Conservation (phyloP, 192 early-diverging fungal genomes). For the Lobosporangium transversale region DNA sequence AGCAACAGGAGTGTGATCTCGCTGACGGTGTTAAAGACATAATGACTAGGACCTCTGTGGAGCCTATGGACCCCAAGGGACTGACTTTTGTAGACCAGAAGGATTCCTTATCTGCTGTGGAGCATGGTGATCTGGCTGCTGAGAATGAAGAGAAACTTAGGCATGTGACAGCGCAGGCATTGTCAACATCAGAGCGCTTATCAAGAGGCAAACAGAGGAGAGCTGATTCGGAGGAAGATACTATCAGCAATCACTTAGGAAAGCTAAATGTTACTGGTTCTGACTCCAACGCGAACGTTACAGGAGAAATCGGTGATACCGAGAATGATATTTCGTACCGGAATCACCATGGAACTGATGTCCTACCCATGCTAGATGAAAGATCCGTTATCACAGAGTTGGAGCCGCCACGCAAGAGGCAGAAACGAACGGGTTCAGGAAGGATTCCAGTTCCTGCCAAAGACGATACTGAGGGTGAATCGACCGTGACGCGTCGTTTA, state of each 20-base stretch:
- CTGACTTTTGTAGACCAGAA: not conserved
- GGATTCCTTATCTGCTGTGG: not conserved
- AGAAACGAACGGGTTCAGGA: not conserved
- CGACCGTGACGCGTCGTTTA: conserved; percentile 9
- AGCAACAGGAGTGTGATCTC: not conserved
- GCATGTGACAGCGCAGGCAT: not conserved
- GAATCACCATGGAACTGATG: no score
- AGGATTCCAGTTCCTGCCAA: not conserved
- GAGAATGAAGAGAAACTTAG: not conserved
- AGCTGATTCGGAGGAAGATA: not conserved
- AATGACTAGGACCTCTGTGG: no score
- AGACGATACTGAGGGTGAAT: conserved; percentile 6
- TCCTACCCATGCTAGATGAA: no score
- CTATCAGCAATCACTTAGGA: not conserved
- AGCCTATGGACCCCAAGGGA: no score
- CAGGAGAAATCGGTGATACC: not conserved
- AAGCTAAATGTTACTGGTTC: not conserved
- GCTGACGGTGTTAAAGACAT: no score
- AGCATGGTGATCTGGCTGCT: not conserved
- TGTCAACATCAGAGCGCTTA: not conserved
- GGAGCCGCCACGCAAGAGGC: conserved; percentile 27
- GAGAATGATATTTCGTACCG: not conserved
- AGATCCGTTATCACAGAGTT: not conserved
- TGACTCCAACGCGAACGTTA: not conserved
- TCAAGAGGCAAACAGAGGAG: not conserved